A percentile compares a stretch with the other conserved stretches of the same genome.
Conservation (phyloP, 208 protist genomes). For the Trypanosoma cruzi region DNA sequence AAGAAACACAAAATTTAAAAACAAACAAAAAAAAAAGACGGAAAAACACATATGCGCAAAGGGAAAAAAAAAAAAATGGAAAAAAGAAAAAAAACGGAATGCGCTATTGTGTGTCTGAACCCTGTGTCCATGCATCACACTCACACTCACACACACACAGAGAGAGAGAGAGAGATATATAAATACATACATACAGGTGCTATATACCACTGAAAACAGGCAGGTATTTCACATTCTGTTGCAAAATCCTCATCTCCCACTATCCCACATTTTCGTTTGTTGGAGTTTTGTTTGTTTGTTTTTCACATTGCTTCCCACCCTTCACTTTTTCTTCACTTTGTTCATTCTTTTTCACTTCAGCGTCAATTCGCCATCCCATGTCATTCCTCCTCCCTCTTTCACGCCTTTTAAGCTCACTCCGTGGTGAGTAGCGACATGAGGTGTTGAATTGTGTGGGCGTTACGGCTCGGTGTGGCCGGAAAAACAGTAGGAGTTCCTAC, state of each 20-base stretch:
- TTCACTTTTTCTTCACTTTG: no score
- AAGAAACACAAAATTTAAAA: neutral
- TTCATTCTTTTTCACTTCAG: neutral
- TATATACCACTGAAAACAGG: neutral
- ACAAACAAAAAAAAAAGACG: neutral
- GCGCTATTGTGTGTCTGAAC: neutral
- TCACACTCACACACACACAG: conserved; percentile 5
- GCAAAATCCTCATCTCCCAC: no score
- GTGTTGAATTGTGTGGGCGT: conserved; percentile 26
- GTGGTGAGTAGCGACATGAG: conserved; percentile 48
- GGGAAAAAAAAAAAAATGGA: conserved; percentile 4
- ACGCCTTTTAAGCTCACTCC: conserved; percentile 19
- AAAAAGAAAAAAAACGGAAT: neutral
- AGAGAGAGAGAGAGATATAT: neutral
- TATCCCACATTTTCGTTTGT: no score
- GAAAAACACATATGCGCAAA: neutral
- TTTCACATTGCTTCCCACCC: no score
- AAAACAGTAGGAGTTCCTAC: neutral
- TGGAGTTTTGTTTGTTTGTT: conserved; percentile 7
- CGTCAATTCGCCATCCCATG: neutral
- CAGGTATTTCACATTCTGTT: no score
- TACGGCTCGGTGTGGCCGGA: neutral
- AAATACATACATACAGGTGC: no score
- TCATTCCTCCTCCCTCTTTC: neutral
- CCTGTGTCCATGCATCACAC: neutral